Percentiles rank a stretch among this genome's conserved stretches.
Evolutionary conservation across 2,329 filamentous ascomycete genomes (phyloP).

Genomic region (Alternaria ventricosa): DNA sequence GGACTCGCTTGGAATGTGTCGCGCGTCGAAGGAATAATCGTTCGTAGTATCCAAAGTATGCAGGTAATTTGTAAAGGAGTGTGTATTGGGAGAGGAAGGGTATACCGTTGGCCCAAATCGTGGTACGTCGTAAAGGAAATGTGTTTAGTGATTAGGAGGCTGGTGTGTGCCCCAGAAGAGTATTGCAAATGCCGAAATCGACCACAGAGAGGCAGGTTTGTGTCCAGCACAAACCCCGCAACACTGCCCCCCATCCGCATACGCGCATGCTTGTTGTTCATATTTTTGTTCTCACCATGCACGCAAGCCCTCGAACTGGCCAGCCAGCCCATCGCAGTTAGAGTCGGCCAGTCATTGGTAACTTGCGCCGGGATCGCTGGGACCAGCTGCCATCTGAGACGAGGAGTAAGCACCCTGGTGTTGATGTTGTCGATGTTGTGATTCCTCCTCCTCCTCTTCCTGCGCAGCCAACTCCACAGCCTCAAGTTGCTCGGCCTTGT

Average conservation of each 20-base stretch:
- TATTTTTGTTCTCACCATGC: slow-evolving; percentile 27
- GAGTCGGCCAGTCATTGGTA: slow-evolving; percentile 47
- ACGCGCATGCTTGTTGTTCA: slow-evolving; percentile 10
- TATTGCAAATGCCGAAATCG: slow-evolving; percentile 9
- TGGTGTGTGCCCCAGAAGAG: slow-evolving; percentile 21
- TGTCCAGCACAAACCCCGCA: slow-evolving; percentile 43
- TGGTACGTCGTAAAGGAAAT: slow-evolving; percentile 39
- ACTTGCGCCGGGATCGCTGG: slow-evolving; percentile 39
- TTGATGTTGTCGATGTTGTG: slow-evolving; percentile 29
- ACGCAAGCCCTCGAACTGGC: slow-evolving; percentile 34
- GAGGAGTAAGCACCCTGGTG: slow-evolving; percentile 42
- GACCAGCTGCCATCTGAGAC: slow-evolving; percentile 38
- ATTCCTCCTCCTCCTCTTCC: slow-evolving; percentile 29
- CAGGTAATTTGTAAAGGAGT: slow-evolving; percentile 21
- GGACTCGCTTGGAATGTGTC: slow-evolving; percentile 13
- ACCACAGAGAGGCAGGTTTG: slow-evolving; percentile 14
- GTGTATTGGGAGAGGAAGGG: slow-evolving; percentile 29
- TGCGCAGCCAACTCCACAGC: slow-evolving; percentile 33
- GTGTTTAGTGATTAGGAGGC: slow-evolving; percentile 35
- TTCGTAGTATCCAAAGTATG: slow-evolving; percentile 11
- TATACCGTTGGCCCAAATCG: slow-evolving; percentile 35
- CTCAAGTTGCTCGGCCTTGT: slow-evolving; percentile 72
- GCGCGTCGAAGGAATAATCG: slow-evolving; percentile 4
- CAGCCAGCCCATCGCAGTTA: slow-evolving; percentile 14
- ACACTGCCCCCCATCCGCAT: slow-evolving; percentile 4